A percentile compares a stretch with the other conserved stretches of the same genome.
phyloP scores from a whole-genome alignment of 495 filamentous ascomycete genomes.

The Lasiosphaeris hirsuta region DNA sequence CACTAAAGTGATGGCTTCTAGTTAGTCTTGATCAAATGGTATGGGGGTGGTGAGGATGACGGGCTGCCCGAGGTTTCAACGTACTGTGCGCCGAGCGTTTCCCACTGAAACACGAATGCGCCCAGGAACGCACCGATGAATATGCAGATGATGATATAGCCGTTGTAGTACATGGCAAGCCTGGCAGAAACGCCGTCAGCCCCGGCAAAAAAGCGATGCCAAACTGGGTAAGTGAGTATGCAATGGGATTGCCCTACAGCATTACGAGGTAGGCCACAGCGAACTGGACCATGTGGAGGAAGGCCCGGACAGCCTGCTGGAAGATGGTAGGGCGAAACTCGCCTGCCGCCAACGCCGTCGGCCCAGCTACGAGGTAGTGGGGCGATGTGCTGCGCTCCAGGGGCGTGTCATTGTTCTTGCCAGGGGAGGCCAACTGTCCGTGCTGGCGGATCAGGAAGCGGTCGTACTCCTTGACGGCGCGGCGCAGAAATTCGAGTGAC shows the following conservation, averaged over 20 bases:
- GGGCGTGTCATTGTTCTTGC: too few relatives aligned
- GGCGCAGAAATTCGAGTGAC: conserved; percentile 60
- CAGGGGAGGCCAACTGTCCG: too few relatives aligned
- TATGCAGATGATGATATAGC: conserved; percentile 63
- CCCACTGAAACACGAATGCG: conserved; percentile 59
- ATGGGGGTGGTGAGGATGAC: too few relatives aligned
- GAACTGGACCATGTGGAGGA: conserved; percentile 65
- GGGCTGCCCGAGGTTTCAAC: too few relatives aligned
- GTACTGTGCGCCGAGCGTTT: conserved; percentile 30
- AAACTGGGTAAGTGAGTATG: neutral
- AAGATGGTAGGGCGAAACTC: conserved; percentile 47
- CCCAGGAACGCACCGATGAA: conserved; percentile 64
- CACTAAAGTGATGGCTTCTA: too few relatives aligned
- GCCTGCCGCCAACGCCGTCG: neutral
- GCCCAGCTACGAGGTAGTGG: too few relatives aligned
- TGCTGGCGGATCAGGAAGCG: conserved; percentile 49
- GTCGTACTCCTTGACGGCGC: conserved; percentile 59
- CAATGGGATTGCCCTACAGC: conserved; percentile 34
- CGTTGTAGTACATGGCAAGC: conserved; percentile 64
- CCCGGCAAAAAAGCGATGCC: too few relatives aligned
- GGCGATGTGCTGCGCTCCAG: too few relatives aligned
- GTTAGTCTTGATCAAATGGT: too few relatives aligned
- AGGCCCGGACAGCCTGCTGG: conserved; percentile 60
- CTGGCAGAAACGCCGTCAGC: conserved; percentile 2
- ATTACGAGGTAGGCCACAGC: conserved; percentile 69